A percentile compares a stretch with the other conserved stretches of the same genome.
Evolutionary conservation across 2,329 filamentous ascomycete species (phyloP).

Genomic region (Diaporthe ilicicola): DNA sequence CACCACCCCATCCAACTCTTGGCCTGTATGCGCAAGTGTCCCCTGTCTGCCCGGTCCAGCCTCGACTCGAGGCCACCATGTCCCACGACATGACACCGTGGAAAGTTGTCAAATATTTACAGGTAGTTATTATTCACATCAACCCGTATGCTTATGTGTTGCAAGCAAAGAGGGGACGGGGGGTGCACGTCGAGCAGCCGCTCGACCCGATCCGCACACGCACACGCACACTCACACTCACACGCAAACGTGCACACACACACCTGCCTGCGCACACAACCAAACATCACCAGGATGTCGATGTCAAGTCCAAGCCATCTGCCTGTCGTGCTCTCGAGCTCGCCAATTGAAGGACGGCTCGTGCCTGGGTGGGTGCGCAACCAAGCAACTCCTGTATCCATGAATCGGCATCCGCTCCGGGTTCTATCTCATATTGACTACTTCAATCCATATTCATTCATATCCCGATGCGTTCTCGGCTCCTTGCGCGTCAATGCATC

Average conservation of each 20-base stretch:
- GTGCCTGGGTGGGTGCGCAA: neutral
- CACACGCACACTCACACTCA: neutral
- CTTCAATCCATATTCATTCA: neutral
- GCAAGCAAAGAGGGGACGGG: neutral
- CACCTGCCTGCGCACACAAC: neutral
- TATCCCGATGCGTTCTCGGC: neutral
- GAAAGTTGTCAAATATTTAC: neutral
- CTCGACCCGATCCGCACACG: slow-evolving; percentile 7
- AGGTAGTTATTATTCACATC: neutral
- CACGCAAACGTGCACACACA: neutral
- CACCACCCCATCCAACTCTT: neutral
- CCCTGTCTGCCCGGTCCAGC: neutral
- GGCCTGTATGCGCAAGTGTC: too few relatives aligned
- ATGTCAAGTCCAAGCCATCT: too few relatives aligned
- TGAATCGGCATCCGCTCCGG: neutral
- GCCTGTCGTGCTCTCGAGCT: neutral
- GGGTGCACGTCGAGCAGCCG: slow-evolving; percentile 1
- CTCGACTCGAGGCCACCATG: neutral
- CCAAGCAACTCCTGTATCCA: neutral
- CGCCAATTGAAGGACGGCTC: neutral
- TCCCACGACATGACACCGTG: neutral
- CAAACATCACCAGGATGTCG: too few relatives aligned
- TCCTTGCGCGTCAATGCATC: neutral
- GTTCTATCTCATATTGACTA: neutral
- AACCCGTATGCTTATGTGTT: neutral